Evolutionary conservation across 495 filamentous ascomycete species (phyloP).

Genomic region (Hypoxylon perforatum): DNA sequence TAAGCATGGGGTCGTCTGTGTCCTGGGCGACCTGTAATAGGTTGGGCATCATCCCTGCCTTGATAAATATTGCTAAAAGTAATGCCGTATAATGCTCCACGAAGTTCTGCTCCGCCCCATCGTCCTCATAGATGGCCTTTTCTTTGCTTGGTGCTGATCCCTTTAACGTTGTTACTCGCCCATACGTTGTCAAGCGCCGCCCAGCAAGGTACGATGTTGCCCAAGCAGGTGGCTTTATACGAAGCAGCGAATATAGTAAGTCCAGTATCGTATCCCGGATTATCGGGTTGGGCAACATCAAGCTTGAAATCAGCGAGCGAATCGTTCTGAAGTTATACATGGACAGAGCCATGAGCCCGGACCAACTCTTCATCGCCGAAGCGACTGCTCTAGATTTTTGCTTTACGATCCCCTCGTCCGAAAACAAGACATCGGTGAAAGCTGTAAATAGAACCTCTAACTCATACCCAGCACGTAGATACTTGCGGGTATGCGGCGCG

Average conservation of each 20-base stretch:
- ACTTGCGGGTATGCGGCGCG: conserved; percentile 80
- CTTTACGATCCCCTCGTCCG: conserved; percentile 80
- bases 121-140: conserved; percentile 70
- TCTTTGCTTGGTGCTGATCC: conserved; percentile 51
- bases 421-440: conserved; percentile 84
- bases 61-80: conserved; percentile 85
- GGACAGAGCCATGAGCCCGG: conserved; percentile 83
- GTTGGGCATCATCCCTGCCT: conserved; percentile 82
- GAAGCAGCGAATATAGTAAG: conserved; percentile 87
- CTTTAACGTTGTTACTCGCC: conserved; percentile 88
- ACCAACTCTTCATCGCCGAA: conserved; percentile 92
- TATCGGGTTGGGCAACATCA: conserved; percentile 76
- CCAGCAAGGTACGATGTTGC: conserved; percentile 95
- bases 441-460: conserved; percentile 83
- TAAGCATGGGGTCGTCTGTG: conserved; percentile 76
- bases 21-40: conserved; percentile 78
- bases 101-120: conserved; percentile 78
- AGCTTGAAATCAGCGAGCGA: conserved; percentile 79
- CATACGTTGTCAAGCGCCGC: conserved; percentile 91
- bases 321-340: conserved; percentile 87
- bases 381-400: conserved; percentile 87
- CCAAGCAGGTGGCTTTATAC: conserved; percentile 96
- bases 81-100: conserved; percentile 93
- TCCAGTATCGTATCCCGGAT: conserved; percentile 81
- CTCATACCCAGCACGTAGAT: conserved; percentile 81